Percentiles rank a stretch among this genome's conserved stretches.
Conservation (phyloP, 2,329 filamentous ascomycete genomes). For the Aspergillus awamori region DNA sequence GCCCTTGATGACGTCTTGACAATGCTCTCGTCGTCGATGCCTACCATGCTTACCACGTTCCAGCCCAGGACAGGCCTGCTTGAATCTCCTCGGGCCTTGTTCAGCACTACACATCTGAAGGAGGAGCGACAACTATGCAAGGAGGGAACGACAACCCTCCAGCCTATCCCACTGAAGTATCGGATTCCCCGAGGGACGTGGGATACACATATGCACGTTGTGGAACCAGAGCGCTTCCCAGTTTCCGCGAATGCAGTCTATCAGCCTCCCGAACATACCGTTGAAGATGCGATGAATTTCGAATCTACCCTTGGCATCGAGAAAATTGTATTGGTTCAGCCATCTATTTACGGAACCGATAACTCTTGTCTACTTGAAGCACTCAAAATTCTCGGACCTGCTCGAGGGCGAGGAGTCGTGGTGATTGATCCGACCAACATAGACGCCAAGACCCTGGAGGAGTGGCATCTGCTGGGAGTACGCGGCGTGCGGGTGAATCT, state of each 20-base stretch:
- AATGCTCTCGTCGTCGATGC: constrained; percentile 7
- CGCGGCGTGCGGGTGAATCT: constrained; percentile 64
- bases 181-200: constrained; percentile 49
- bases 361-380: constrained; percentile 63
- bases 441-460: constrained; percentile 43
- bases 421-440: constrained; percentile 55
- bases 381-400: constrained; percentile 53
- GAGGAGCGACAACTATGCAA: background rate
- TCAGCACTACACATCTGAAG: constrained; percentile 3
- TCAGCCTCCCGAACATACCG: constrained; percentile 52
- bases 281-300: constrained; percentile 56
- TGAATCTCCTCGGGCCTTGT: constrained; percentile 8
- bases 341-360: constrained; percentile 64
- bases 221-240: constrained; percentile 57
- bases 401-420: constrained; percentile 58
- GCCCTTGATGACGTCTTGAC: background rate
- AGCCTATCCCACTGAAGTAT: constrained; percentile 21
- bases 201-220: constrained; percentile 67
- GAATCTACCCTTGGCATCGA: constrained; percentile 55
- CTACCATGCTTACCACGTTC: constrained; percentile 30
- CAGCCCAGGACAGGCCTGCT: constrained; percentile 25
- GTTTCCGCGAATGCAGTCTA: constrained; percentile 56
- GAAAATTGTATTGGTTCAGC: constrained; percentile 63
- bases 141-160: background rate
- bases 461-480: constrained; percentile 62